Evolutionary conservation across 164 flowering plant species (phyloP), one percentile per base, ranked within the genome.

Genomic region (Umbilicus rupestris): DNA sequence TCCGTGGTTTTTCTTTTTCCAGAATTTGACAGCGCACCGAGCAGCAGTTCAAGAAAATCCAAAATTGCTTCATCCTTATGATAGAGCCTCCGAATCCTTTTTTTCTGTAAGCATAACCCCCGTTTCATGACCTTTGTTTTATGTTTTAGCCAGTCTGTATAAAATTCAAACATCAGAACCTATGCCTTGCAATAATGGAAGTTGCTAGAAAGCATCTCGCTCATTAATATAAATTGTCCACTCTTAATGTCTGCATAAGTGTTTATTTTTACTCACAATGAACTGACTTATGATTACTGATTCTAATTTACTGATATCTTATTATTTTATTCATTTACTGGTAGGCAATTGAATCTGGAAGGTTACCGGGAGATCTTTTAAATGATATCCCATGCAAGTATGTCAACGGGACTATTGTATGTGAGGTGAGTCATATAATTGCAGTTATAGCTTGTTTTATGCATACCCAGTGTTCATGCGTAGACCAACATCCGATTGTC

Each of bases 321-420:
- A 62, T 31, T 37, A 39, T 71, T 24, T 41, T 24, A 9, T 73
- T 41, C 10, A 66, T 68, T 10, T 37, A 12, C 60, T 65, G 81
- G 81, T 10, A 94, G 99, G 97, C 99, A 72, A 89, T 95, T 73
- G 99, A 95, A 70, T 84, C 86, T 70, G 99, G 99, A 6, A 74
- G 78, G 47, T 75, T 95, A 73, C 99, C 99, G 65, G 90, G 89
- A 58, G 92, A 87, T 78, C 70, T 87, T 76, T 75, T 90, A 71
- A 92, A 89, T 81, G 94, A 86, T 70, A 81, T 95, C 65, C 90
- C 96, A 19, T 82, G 94, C 87, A 95, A 92, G 77, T 95, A 77
- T 73, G 67, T 83, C 63, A 73, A 88, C 64, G 99, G 99, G 31
- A 70, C 77, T 31, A 66, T 90, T 70, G 52, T 82, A 3, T 95